These are phyloP conservation scores for Myxozyma lipomycoides DNA, from an alignment of 805 yeast genomes.

Conservation along the genomic window DNA sequence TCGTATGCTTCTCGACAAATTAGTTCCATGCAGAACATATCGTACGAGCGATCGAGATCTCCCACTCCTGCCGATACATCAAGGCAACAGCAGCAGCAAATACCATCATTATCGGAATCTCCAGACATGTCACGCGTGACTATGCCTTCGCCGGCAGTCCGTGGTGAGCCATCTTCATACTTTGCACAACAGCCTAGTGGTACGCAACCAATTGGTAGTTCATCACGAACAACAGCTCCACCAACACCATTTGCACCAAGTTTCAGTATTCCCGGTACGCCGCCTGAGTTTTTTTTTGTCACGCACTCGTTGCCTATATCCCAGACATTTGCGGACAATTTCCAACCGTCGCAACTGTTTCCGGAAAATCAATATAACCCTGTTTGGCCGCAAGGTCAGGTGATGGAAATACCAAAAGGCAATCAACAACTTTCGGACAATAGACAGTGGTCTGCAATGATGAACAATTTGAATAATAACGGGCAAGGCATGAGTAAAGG, in stretches of 20 bases:
- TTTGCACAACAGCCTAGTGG: neutral
- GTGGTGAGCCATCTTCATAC: neutral
- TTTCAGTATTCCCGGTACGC: conserved; percentile 26
- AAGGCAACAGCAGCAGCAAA: conserved; percentile 1
- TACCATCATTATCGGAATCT: neutral
- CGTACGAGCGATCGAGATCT: conserved; percentile 5
- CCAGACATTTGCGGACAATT: conserved; percentile 45
- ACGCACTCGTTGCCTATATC: conserved; percentile 34
- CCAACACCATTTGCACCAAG: conserved; percentile 15
- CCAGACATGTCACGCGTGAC: neutral
- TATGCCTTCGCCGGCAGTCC: neutral
- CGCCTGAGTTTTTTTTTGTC: conserved; percentile 36
- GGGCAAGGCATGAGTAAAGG: neutral
- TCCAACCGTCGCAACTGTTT: conserved; percentile 56
- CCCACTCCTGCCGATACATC: neutral
- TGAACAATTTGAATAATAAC: neutral
- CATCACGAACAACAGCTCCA: conserved; percentile 9
- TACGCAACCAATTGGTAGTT: neutral
- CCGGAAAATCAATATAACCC: conserved; percentile 37
- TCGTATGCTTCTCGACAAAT: conserved; percentile 1
- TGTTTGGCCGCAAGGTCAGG: neutral
- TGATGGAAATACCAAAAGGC: too few species aligned
- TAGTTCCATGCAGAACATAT: conserved; percentile 2
- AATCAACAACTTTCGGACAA: neutral
- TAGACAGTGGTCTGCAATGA: neutral